Percentiles rank a stretch among this genome's conserved stretches.
These are phyloP conservation scores for Oryza glaberrima DNA, from an alignment of 176 grass and related monocot genomes.

Conservation along the genomic window DNA sequence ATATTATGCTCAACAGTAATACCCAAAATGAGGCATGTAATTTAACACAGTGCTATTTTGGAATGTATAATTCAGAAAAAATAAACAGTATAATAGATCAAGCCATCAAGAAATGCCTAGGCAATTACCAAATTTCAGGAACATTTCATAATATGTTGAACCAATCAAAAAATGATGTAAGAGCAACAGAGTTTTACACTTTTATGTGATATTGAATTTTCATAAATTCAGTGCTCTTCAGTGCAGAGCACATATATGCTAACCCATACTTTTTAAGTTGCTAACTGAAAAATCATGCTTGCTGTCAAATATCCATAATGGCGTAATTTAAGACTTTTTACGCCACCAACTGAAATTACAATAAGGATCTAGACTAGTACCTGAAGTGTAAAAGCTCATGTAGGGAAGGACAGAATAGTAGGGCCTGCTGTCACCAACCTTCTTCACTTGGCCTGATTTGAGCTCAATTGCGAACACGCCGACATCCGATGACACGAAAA, in stretches of 20 bases:
- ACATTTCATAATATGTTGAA: neutral
- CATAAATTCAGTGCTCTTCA: neutral
- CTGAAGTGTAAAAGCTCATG: constrained; percentile 6
- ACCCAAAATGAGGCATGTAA: neutral
- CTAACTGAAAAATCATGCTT: too few species aligned
- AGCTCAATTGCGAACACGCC: too few species aligned
- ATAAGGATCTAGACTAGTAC: neutral
- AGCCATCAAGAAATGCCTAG: neutral
- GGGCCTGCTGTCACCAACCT: too few species aligned
- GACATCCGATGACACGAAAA: too few species aligned
- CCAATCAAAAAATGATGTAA: neutral
- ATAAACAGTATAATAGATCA: neutral
- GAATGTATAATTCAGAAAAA: neutral
- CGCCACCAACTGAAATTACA: neutral
- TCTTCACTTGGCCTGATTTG: too few species aligned
- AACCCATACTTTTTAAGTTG: neutral
- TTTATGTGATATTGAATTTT: neutral
- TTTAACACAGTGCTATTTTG: neutral
- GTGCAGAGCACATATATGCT: neutral
- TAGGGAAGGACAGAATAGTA: too few species aligned
- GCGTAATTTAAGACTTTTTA: neutral
- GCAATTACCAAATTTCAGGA: neutral
- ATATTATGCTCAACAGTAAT: neutral
- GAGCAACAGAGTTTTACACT: neutral
- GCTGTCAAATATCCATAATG: too few species aligned